These are phyloP conservation scores for Mucor velutinosus DNA, from an alignment of 371 early-diverging fungal genomes.

Conservation along the genomic window DNA sequence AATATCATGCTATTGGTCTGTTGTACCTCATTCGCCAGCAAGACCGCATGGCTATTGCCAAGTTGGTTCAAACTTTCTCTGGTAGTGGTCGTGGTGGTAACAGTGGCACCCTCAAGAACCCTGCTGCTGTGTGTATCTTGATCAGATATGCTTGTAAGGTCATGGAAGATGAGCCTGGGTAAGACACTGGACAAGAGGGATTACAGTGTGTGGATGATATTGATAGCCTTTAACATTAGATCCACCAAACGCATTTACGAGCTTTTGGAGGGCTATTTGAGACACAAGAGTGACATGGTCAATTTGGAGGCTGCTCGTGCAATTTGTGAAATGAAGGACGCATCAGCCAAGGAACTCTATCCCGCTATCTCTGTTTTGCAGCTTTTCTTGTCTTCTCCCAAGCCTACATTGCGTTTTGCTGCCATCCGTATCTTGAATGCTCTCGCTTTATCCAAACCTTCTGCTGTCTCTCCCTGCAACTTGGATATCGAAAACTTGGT, in stretches of 20 bases:
- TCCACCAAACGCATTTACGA: constrained; percentile 76
- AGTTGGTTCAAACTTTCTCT: constrained; percentile 89
- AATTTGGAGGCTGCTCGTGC: constrained; percentile 97
- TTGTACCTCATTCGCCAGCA: constrained; percentile 93
- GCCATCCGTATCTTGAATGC: constrained; percentile 95
- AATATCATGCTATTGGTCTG: constrained; percentile 97
- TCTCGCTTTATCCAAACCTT: constrained; percentile 86
- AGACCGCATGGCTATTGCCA: constrained; percentile 97
- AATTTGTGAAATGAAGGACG: constrained; percentile 87
- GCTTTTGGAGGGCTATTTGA: constrained; percentile 86
- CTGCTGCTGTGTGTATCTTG: constrained; percentile 90
- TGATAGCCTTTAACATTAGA: constrained; percentile 37
- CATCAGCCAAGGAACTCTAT: constrained; percentile 83
- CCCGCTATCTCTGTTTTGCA: constrained; percentile 93
- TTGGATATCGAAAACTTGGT: constrained; percentile 97
- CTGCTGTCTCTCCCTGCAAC: constrained; percentile 92
- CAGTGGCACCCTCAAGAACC: constrained; percentile 70
- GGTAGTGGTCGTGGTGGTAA: constrained; percentile 54
- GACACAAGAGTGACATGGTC: constrained; percentile 97
- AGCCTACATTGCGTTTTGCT: constrained; percentile 93
- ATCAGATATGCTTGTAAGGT: constrained; percentile 93
- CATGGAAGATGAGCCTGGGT: constrained; percentile 88
- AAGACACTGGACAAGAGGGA: constrained; percentile 15
- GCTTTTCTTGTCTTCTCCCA: constrained; percentile 89
- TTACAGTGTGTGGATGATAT: neutral